phyloP scores from a whole-genome alignment of 129 eudicot species.

The Saussurea involucrata region DNA sequence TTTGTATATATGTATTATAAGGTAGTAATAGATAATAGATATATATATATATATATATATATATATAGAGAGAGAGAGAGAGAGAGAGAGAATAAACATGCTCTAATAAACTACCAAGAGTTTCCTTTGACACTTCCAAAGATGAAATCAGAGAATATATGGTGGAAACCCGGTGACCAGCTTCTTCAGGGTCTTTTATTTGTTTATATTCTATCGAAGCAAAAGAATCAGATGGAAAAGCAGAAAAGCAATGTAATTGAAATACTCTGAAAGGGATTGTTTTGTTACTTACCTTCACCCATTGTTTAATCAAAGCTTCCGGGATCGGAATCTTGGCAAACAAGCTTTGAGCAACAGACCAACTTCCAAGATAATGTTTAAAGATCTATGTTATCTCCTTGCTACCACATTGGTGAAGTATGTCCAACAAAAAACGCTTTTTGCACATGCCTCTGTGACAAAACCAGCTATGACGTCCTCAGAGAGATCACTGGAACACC shows the following conservation, averaged over 20 bases:
- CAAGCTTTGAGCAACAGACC: slow-evolving; percentile 65
- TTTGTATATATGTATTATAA: too few relatives aligned
- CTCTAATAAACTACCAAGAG: slow-evolving; percentile 60
- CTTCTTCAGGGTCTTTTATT: too few relatives aligned
- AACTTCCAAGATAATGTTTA: too few relatives aligned
- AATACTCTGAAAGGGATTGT: not conserved
- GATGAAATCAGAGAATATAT: too few relatives aligned
- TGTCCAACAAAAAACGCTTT: slow-evolving; percentile 60
- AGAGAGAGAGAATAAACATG: slow-evolving; percentile 46
- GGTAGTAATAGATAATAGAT: too few relatives aligned
- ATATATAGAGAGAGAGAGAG: too few relatives aligned
- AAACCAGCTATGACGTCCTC: slow-evolving; percentile 48
- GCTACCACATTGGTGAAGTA: slow-evolving; percentile 46
- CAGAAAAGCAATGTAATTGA: not conserved
- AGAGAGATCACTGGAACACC: too few relatives aligned
- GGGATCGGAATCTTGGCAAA: slow-evolving; percentile 58
- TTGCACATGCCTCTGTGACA: slow-evolving; percentile 54
- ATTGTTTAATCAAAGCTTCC: slow-evolving; percentile 54
- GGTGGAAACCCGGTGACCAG: too few relatives aligned
- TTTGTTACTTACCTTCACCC: slow-evolving; percentile 80
- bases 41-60: not conserved
- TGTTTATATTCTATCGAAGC: slow-evolving; percentile 58
- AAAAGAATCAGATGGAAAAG: slow-evolving; percentile 25
- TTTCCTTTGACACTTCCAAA: slow-evolving; percentile 41
- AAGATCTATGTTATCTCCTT: slow-evolving; percentile 38